Percentiles rank a stretch among this genome's conserved stretches.
Evolutionary conservation across 495 filamentous ascomycete species (phyloP).

Genomic region (Xylaria cubensis): DNA sequence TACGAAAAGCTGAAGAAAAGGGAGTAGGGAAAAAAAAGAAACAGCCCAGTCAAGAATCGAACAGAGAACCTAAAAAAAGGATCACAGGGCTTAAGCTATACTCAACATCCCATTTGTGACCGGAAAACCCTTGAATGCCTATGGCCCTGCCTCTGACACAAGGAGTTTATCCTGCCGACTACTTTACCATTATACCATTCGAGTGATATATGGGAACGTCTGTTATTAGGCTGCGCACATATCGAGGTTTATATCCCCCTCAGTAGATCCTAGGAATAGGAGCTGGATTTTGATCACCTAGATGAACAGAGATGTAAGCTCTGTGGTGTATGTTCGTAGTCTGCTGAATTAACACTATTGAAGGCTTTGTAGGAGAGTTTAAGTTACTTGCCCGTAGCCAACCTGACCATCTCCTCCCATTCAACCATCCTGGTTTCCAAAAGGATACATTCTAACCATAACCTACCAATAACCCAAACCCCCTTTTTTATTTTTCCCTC

Average conservation of each 20-base stretch:
- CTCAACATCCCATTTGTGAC: background rate
- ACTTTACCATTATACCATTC: background rate
- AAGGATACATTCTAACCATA: background rate
- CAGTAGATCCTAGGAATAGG: background rate
- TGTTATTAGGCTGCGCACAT: background rate
- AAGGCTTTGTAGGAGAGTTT: background rate
- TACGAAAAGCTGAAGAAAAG: no score
- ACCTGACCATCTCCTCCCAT: background rate
- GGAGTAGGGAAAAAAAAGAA: background rate
- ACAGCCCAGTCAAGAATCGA: background rate
- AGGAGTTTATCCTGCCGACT: constrained; percentile 3
- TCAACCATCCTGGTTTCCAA: background rate
- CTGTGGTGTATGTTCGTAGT: background rate
- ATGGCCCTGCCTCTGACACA: constrained; percentile 1
- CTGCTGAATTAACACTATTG: background rate
- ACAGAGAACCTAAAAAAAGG: background rate
- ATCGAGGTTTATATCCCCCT: background rate
- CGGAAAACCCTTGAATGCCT: constrained; percentile 11
- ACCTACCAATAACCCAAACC: background rate
- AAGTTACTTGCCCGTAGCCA: background rate
- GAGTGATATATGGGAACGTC: background rate
- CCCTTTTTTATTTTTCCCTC: no score
- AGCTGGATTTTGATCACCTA: background rate
- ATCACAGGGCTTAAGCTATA: constrained; percentile 7
- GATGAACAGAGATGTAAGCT: background rate